Evolutionary conservation across 345 rosid genomes (phyloP).

Genomic region (Pugionium cornutum): DNA sequence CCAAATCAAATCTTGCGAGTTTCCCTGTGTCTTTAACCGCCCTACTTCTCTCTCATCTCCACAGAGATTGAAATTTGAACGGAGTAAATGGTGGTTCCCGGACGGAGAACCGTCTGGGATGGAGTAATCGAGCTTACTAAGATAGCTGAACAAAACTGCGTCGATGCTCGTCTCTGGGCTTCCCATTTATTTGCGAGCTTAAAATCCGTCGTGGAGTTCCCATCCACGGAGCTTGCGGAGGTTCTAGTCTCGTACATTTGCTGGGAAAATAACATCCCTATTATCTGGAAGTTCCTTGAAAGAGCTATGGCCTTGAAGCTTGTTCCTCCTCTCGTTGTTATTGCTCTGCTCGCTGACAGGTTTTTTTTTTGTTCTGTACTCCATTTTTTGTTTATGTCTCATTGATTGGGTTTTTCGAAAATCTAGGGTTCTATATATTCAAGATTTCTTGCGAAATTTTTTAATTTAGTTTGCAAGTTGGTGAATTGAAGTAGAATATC

Average conservation of each 20-base stretch:
- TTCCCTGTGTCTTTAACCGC: slow-evolving; percentile 29
- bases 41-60: not conserved
- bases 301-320: slow-evolving; percentile 64
- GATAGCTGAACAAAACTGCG: slow-evolving; percentile 58
- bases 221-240: slow-evolving; percentile 72
- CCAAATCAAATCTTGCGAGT: slow-evolving; percentile 33
- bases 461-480: not conserved
- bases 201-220: slow-evolving; percentile 58
- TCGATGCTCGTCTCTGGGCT: slow-evolving; percentile 79
- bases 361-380: not conserved
- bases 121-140: slow-evolving; percentile 62
- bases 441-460: not conserved
- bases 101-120: slow-evolving; percentile 59
- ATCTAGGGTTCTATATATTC: slow-evolving; percentile 9
- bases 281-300: slow-evolving; percentile 89
- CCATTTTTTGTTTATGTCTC: not conserved
- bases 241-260: slow-evolving; percentile 74
- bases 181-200: slow-evolving; percentile 62
- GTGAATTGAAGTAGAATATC: not conserved
- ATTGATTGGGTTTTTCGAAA: not conserved
- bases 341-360: slow-evolving; percentile 82
- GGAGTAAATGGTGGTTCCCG: slow-evolving; percentile 41
- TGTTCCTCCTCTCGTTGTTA: slow-evolving; percentile 75
- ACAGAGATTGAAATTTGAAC: slow-evolving; percentile 3
- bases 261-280: slow-evolving; percentile 84